Base-by-base conservation (phyloP, 106 monocot genomes). In the Platanthera zijinensis region DNA sequence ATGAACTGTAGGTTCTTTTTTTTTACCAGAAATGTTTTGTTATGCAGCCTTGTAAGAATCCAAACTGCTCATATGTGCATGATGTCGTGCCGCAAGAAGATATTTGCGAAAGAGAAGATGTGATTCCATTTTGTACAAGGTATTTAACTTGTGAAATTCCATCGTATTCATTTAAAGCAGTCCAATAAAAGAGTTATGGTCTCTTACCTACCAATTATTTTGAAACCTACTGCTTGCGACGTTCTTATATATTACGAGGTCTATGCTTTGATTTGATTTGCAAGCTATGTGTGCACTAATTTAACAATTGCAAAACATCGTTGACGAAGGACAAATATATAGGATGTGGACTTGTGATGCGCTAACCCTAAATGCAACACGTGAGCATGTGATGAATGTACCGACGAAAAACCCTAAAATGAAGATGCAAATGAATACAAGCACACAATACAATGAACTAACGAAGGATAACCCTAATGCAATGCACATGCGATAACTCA, bases 21-120 rank as follows among this genome's bases (percentile, higher is more conserved):
- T 21, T 28, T 76, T 28, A 63, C 76, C 52, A 66, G 30, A 62
- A 66, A n/a, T 76, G 17, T 72, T 78, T 78, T 5, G 12, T 80
- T 71, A 10, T 69, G 15, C 78, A 88, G 88, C 49, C 51, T 10
- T 88, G 88, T 78, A 45, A 50, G 7, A 88, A 83, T 59, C 64
- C 51, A 52, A 48, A 77, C 69, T 88, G 88, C 78, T 54, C 73
- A 57, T 88, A 78, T 78, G 32, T 88, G 25, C 88, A 88, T 83
- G 51, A 76, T 30, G 52, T 30, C 63, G 85, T 57, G 21, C 15
- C 54, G 25, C 56, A 71, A 78, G 83, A 80, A 78, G 88, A 88
- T 81, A 85, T 78, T 47, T 88, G 82, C 51, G 75, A 50, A 19
- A 88, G 75, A 73, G 75, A 83, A 7, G 80, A 88, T 6, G 80